phyloP scores from a whole-genome alignment of 441 rosid genomes.

The Raphanus hybrid region DNA sequence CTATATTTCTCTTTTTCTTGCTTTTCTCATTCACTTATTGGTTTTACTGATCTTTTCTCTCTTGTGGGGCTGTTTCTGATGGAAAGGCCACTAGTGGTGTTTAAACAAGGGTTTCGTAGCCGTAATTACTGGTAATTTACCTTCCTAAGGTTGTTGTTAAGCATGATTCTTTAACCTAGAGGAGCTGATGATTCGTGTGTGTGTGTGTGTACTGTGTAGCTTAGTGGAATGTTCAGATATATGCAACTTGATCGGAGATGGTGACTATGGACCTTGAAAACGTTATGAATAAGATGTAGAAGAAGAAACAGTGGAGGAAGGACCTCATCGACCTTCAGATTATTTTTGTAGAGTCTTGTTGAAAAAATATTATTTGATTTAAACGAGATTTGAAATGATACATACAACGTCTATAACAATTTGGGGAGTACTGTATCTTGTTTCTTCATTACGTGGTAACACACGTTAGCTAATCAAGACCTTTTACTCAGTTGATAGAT shows the following conservation, averaged over 20 bases:
- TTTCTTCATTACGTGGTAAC: too few species aligned
- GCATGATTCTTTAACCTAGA: not conserved
- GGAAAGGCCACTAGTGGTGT: constrained; percentile 80
- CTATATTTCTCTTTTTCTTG: not conserved
- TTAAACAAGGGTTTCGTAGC: constrained; percentile 91
- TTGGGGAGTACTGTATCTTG: too few species aligned
- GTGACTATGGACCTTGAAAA: constrained; percentile 71
- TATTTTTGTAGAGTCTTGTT: not conserved
- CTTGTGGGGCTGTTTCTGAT: not conserved
- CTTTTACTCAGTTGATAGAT: too few species aligned
- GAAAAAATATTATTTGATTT: too few species aligned
- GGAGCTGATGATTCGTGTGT: constrained; percentile 7
- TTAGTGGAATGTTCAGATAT: constrained; percentile 94
- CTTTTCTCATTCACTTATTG: not conserved
- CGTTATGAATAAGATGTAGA: not conserved
- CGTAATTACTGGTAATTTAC: constrained; percentile 46
- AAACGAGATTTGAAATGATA: too few species aligned
- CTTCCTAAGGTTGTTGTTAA: not conserved
- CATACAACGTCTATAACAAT: too few species aligned
- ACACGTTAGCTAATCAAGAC: too few species aligned
- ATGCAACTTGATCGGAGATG: constrained; percentile 85
- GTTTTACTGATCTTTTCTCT: constrained; percentile 7
- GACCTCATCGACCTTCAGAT: constrained; percentile 3
- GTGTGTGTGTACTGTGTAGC: constrained; percentile 43
- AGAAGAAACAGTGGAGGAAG: constrained; percentile 9